Conservation (phyloP, 495 filamentous ascomycete species). For the Sphaerosporella brunnea region DNA sequence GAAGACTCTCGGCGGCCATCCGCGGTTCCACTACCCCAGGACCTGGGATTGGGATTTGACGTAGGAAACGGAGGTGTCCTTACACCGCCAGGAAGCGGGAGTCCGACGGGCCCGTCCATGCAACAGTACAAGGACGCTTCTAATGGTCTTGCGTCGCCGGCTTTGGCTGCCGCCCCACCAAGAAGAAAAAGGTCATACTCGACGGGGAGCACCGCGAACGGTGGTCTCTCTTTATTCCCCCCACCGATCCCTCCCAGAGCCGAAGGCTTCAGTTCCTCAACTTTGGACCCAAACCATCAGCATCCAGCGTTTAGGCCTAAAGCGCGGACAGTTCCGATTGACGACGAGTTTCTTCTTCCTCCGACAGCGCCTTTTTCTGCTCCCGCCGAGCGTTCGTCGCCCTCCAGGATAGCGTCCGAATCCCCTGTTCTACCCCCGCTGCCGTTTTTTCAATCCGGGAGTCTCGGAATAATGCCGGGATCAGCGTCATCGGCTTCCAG, state of each 20-base stretch:
- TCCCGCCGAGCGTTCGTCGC: no score
- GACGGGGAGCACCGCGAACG: neutral
- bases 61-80: neutral
- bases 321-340: constrained; percentile 1
- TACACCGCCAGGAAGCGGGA: neutral
- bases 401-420: no score
- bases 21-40: constrained; percentile 1
- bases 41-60: neutral
- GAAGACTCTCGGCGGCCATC: constrained; percentile 14
- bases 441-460: constrained; percentile 21
- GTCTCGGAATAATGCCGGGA: no score
- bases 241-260: constrained; percentile 1
- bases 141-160: neutral
- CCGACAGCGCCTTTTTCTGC: constrained; percentile 4
- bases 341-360: constrained; percentile 1
- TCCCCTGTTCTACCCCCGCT: constrained; percentile 23
- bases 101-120: neutral
- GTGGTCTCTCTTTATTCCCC: neutral
- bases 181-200: neutral
- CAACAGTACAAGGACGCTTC: no score
- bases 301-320: neutral
- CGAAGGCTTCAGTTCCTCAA: neutral
- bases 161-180: neutral
- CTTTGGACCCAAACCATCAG: neutral
- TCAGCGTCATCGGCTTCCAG: neutral